Conservation (phyloP, 2,329 filamentous ascomycete species). For the Colletotrichum costaricense region DNA sequence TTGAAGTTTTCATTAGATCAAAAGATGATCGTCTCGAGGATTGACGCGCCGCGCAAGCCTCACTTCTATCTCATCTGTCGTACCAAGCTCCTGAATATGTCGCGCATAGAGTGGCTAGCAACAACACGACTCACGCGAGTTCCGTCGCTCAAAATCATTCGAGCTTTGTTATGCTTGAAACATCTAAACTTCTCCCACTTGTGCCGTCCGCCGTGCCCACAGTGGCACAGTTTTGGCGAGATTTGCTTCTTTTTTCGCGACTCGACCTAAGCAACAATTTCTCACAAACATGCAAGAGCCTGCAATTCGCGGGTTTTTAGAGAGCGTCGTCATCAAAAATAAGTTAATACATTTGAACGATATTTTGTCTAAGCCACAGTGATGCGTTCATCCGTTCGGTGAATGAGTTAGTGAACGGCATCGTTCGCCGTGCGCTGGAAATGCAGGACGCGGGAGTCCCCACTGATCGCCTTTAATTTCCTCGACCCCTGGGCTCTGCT, state of each 20-base stretch:
- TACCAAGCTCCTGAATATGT: neutral
- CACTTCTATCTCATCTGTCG: neutral
- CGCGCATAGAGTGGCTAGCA: neutral
- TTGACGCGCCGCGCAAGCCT: neutral
- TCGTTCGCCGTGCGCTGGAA: neutral
- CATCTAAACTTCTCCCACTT: neutral
- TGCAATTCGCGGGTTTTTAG: neutral
- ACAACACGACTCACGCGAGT: neutral
- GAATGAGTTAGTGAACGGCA: neutral
- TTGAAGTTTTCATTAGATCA: too few species aligned
- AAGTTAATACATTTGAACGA: neutral
- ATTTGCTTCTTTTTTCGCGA: neutral
- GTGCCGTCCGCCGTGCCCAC: neutral
- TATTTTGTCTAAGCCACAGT: neutral
- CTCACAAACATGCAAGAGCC: neutral
- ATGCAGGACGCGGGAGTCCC: constrained; percentile 25
- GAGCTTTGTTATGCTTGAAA: neutral
- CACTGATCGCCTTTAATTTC: constrained; percentile 35
- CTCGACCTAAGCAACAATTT: neutral
- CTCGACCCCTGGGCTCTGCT: constrained; percentile 1
- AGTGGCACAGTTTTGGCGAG: neutral
- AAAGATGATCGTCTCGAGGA: too few species aligned
- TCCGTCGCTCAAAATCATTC: neutral
- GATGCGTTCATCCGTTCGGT: neutral
- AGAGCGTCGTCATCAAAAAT: neutral